Evolutionary conservation across 164 flowering plant species (phyloP), one percentile per base, ranked within the genome.

Genomic region (Hamamelis virginiana): DNA sequence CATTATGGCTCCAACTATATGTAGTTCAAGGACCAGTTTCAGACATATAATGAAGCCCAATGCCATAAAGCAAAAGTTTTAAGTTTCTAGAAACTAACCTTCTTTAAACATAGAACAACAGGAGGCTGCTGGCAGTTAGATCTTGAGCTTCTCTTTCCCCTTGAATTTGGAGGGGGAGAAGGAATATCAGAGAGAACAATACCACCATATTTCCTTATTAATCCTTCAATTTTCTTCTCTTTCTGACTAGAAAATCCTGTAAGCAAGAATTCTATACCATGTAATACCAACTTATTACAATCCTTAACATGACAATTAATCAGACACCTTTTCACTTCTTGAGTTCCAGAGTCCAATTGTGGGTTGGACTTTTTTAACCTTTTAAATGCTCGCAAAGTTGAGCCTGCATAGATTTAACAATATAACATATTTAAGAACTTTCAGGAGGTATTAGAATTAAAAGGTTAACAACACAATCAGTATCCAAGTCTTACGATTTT

Each of bases 181-280:
- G 97, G 98, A 68, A 91, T 78, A 71, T 89, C 88, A 65, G 64
- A 68, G 48, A 87, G 90, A 76, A 90, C 83, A 21, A 72, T 62
- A 38, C 98, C 98, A 69, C 97, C 98, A 83, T 86, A 69, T 74
- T 78, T 82, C 68, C 83, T 71, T 47, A 94, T 83, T 33, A 84
- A 71, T 66, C 65, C 72, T 66, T 84, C 86, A 73, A 89, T 78
- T 73, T 89, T 87, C 68, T 70, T 83, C 78, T 82, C 83, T 77
- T 80, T 87, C 62, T 61, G 62, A 53, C 67, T 73, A 46, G 91
- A 72, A 76, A 86, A 80, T 72, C 98, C 98, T 15, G 96, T 91
- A 58, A 94, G 79, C 64, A 94, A 71, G 76, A 94, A 94, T 38
- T 90, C 86, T 55, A 91, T 43, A 61, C 90, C 89, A 63, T 75